Base-by-base conservation (phyloP, 192 early-diverging fungal genomes). In the Chytriomyces sp. region DNA sequence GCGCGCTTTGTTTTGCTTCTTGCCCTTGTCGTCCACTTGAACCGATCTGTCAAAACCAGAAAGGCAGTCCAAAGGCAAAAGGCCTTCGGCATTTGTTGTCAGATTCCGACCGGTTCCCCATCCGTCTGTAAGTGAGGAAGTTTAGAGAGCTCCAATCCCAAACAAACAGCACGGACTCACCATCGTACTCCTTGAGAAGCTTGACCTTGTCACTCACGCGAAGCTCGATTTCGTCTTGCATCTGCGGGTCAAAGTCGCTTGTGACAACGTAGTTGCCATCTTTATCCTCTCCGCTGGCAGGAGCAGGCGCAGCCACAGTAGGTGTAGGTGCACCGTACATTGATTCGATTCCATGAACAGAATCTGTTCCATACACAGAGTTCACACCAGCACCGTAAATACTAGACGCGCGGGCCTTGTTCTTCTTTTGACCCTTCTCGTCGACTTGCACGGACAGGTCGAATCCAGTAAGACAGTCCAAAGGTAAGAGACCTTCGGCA, bases 401-500 rank as follows among this genome's bases (percentile, higher is more conserved):
- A 25, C 40, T 52, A 12, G 66, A 68, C 66, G 34, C 36, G 41
- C 66, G 44, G 7, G 19, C 26, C 52, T 68, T 68, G 40, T 68
- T 40, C 66, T 52, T 52, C 37, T 68, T 68, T 17, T 68, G 3
- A 19, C 66, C 66, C 59, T 61, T 61, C 25, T 61, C 59, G 37
- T 68, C 66, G 8, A 10, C 25, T n/a, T 55, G n/a, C 0, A 68
- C 36, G 6, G 17, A 10, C 2, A 28, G 30, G 26, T 55, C 60
- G 33, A 62, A 62, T 34, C 34, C 66, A 25, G 75, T 72, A 22
- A 85, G 60, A 40, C 81, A 83, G 34, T 82, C 84, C 3, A 81
- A 62, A 28, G 84, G 84, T 63, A 84, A 86, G 64, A 64, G 58
- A 14, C 84, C 84, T 32, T 73, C 74, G 56, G 73, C 56, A 22